A percentile compares a stretch with the other conserved stretches of the same genome.
These are phyloP conservation scores for Fusarium sp. DNA, from an alignment of 2,329 filamentous ascomycete species.

Conservation along the genomic window DNA sequence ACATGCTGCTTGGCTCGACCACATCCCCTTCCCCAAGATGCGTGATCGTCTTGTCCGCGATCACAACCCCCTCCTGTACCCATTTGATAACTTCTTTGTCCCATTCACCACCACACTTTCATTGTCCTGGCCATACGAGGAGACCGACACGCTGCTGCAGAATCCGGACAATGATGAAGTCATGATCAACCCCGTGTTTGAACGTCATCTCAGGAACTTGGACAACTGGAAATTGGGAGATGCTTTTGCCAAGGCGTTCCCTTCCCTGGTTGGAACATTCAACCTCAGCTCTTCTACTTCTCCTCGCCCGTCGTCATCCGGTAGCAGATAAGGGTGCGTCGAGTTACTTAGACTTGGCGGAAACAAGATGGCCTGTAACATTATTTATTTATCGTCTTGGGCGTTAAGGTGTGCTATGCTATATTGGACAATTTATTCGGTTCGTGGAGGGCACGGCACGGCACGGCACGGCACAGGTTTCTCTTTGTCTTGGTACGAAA, in stretches of 20 bases:
- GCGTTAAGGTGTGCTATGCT: neutral
- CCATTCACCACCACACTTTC: slow-evolving; percentile 80
- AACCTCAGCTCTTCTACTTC: slow-evolving; percentile 42
- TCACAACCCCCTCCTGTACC: slow-evolving; percentile 61
- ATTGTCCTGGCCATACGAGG: slow-evolving; percentile 87
- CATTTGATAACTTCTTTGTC: slow-evolving; percentile 85
- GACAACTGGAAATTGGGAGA: slow-evolving; percentile 86
- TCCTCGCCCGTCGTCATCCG: slow-evolving; percentile 27
- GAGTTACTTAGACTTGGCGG: too few relatives aligned
- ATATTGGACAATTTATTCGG: neutral
- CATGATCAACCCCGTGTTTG: slow-evolving; percentile 87
- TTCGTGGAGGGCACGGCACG: neutral
- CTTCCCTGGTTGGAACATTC: slow-evolving; percentile 53
- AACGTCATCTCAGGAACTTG: slow-evolving; percentile 78
- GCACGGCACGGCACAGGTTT: neutral
- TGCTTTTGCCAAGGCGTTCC: slow-evolving; percentile 73
- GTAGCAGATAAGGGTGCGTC: slow-evolving; percentile 23
- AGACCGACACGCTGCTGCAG: slow-evolving; percentile 74
- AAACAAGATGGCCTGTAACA: neutral
- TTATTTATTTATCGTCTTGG: neutral
- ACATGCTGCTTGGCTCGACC: slow-evolving; percentile 86
- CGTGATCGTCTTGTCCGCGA: slow-evolving; percentile 71
- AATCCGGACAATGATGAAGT: slow-evolving; percentile 70
- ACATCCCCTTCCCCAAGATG: slow-evolving; percentile 82
- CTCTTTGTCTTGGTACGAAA: neutral